phyloP scores from a whole-genome alignment of 169 alveolate genomes.

The Plasmodium gonderi region DNA sequence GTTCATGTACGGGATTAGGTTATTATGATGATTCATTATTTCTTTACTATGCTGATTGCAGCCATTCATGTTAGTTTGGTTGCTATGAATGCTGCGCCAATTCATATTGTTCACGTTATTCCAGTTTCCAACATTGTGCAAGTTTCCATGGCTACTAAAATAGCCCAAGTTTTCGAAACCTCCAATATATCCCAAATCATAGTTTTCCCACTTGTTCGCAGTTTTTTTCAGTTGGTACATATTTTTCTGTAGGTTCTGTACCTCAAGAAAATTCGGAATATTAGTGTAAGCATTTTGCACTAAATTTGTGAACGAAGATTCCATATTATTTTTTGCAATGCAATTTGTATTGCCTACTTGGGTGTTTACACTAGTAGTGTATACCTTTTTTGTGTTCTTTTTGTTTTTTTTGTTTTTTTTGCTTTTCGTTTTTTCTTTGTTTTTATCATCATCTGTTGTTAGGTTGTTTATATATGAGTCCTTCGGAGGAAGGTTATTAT shows the following conservation, averaged over 20 bases:
- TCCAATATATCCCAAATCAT: neutral
- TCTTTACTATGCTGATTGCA: conserved; percentile 2
- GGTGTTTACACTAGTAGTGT: neutral
- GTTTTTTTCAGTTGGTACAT: conserved; percentile 3
- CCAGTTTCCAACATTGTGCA: neutral
- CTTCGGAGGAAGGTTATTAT: neutral
- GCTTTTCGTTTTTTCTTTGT: neutral
- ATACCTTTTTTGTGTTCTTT: neutral
- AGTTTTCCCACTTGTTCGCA: neutral
- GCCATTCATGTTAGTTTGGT: neutral
- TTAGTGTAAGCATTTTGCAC: conserved; percentile 21
- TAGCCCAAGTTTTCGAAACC: neutral
- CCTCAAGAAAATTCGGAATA: conserved; percentile 4
- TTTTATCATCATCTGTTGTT: neutral
- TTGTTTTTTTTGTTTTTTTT: conserved; percentile 34
- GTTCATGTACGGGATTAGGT: conserved; percentile 13
- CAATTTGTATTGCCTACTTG: neutral
- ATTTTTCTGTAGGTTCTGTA: neutral
- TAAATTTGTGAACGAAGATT: conserved; percentile 12
- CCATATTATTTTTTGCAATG: conserved; percentile 2
- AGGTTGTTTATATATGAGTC: neutral
- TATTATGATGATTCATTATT: conserved; percentile 15
- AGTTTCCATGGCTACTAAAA: neutral
- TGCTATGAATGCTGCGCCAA: neutral
- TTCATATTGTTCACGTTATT: neutral